Conservation (phyloP, 495 filamentous ascomycete species). For the Aspergillus asperescens region DNA sequence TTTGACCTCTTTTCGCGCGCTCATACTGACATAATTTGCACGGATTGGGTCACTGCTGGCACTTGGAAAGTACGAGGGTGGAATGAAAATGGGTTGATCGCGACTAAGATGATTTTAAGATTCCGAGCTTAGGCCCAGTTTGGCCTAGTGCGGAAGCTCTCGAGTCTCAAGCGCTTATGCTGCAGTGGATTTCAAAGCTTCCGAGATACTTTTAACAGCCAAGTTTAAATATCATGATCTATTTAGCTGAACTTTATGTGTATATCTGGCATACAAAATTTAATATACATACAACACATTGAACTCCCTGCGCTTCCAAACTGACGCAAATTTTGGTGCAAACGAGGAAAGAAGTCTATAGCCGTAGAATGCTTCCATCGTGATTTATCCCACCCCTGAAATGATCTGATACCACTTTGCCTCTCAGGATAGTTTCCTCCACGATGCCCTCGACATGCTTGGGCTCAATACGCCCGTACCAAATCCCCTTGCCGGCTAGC, state of each 20-base stretch:
- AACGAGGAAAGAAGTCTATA: slow-evolving; percentile 18
- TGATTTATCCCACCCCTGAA: slow-evolving; percentile 50
- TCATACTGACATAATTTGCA: slow-evolving; percentile 13
- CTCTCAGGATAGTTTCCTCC: slow-evolving; percentile 67
- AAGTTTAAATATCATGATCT: neutral
- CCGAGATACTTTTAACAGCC: too few species aligned
- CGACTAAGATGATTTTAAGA: too few species aligned
- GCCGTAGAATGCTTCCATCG: slow-evolving; percentile 34
- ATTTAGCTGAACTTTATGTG: neutral
- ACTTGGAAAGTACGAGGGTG: neutral
- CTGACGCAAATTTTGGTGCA: neutral
- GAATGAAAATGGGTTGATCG: neutral
- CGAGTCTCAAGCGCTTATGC: too few species aligned
- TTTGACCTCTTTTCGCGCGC: slow-evolving; percentile 7
- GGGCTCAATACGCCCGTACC: slow-evolving; percentile 89
- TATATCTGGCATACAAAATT: neutral
- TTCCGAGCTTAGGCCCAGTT: slow-evolving; percentile 20
- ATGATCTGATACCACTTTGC: slow-evolving; percentile 68
- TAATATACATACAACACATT: neutral
- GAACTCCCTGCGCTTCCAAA: neutral
- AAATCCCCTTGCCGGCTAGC: slow-evolving; percentile 77
- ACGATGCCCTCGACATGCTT: slow-evolving; percentile 83
- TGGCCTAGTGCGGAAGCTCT: slow-evolving; percentile 22
- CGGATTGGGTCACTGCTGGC: neutral
- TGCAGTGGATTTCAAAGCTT: too few species aligned